Evolutionary conservation across 306 rosid genomes (phyloP).

Genomic region (Quercus agrifolia): DNA sequence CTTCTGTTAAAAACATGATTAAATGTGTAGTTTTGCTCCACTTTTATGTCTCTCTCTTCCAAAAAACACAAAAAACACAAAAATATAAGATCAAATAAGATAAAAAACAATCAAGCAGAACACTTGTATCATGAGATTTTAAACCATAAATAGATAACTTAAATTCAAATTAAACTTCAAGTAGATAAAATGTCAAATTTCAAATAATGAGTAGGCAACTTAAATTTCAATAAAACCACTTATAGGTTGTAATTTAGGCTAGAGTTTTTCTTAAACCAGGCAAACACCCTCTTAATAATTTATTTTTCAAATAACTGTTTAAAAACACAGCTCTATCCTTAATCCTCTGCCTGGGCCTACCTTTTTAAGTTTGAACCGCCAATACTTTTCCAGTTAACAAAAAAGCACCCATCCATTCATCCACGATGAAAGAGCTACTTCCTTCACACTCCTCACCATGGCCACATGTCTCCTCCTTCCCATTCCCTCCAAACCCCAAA

Average conservation of each 20-base stretch:
- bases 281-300: background rate
- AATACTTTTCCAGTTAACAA: background rate
- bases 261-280: no score
- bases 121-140: no score
- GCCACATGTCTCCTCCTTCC: constrained; percentile 37
- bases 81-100: no score
- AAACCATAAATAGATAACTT: fast-evolving
- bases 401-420: background rate
- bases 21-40: no score
- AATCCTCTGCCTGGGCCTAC: background rate
- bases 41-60: no score
- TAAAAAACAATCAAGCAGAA: no score
- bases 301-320: background rate
- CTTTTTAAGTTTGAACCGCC: constrained; percentile 18
- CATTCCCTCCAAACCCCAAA: constrained; percentile 20
- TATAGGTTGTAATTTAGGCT: fast-evolving
- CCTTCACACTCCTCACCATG: constrained; percentile 26
- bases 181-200: no score
- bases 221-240: fast-evolving
- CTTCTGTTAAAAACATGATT: no score
- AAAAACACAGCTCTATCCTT: no score
- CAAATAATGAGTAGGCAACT: fast-evolving
- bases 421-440: background rate
- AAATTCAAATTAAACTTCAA: no score
- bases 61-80: no score